Evolutionary conservation across 305 asterid species (phyloP), one percentile per base, ranked within the genome.

Genomic region (Fraxinus baroniana): DNA sequence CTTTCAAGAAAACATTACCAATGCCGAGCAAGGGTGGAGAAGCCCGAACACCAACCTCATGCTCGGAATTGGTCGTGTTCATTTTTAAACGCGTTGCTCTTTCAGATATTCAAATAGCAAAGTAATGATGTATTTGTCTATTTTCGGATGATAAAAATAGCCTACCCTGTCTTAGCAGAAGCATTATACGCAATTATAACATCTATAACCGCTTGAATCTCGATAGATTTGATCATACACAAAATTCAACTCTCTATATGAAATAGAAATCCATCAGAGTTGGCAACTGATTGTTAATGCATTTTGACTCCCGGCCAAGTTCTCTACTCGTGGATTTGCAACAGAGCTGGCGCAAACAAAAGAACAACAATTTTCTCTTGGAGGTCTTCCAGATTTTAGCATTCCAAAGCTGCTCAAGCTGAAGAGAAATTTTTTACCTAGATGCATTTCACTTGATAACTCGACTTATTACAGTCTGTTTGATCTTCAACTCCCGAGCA

Each of bases 381-480:
- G 60, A 49, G 20, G 60, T 49, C 60, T 49, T 49, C 79, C 78
- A 79, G 36, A n/a, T 70, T 17, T 74, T 78, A 24, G 24, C 41
- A 66, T 32, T 70, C 66, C 79, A 24, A 36, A 10, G 73, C 82
- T 49, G 24, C 74, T 20, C 73, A 46, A 49, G 66, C 76, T 26
- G 72, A 24, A 18, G 6, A 35, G 78, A 28, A 15, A 4, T 75
- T 44, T 37, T 49, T 68, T 35, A 72, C 7, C 62, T 52, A 60
- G 39, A 35, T 79, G 3, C 60, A 3, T 49, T 49, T 49, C 60
- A 13, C 7, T 49, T 13, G 20, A 60, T 71, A 68, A 66, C n/a
- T 26, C 83, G 66, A 77, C 68, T 77, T 33, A 49, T 52, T 66
- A 79, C 84, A 79, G 82, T 82, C 80, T 74, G 85, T 66, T 79